Evolutionary conservation across 2,329 filamentous ascomycete species (phyloP).

Genomic region (Annulohypoxylon truncatum): DNA sequence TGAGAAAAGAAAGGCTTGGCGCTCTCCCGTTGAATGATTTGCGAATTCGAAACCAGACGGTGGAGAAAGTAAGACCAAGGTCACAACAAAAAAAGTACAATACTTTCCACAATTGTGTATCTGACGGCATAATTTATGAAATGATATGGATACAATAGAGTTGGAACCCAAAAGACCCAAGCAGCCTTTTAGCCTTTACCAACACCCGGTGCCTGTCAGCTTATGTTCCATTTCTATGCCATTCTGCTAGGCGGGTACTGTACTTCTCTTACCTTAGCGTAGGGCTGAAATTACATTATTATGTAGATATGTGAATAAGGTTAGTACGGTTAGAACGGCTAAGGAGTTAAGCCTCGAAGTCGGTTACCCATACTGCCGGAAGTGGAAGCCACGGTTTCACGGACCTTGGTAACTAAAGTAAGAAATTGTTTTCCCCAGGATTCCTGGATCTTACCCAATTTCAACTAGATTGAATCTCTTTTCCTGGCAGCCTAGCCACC

Average conservation of each 20-base stretch:
- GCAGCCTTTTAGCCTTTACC: slow-evolving; percentile 15
- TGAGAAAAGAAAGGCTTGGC: slow-evolving; percentile 25
- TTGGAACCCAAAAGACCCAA: slow-evolving; percentile 27
- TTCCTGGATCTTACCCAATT: neutral
- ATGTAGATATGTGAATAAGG: slow-evolving; percentile 17
- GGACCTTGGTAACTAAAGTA: neutral
- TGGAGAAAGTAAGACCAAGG: slow-evolving; percentile 7
- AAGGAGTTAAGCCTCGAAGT: neutral
- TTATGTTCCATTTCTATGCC: slow-evolving; percentile 11
- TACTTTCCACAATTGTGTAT: slow-evolving; percentile 17
- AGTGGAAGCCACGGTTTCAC: slow-evolving; percentile 10
- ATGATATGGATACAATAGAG: neutral
- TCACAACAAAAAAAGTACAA: slow-evolving; percentile 19
- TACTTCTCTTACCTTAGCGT: slow-evolving; percentile 4
- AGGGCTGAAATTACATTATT: slow-evolving; percentile 37
- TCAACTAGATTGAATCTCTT: neutral
- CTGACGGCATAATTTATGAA: slow-evolving; percentile 12
- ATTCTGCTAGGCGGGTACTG: slow-evolving; percentile 5
- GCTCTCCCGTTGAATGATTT: slow-evolving; percentile 22
- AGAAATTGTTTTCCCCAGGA: neutral
- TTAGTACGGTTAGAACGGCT: neutral
- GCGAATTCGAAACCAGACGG: slow-evolving; percentile 24
- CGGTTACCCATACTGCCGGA: slow-evolving; percentile 19
- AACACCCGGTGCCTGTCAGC: slow-evolving; percentile 22
- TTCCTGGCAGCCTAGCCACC: neutral